phyloP scores from a whole-genome alignment of 768 basidiomycete genomes.

The Trametes villosa region DNA sequence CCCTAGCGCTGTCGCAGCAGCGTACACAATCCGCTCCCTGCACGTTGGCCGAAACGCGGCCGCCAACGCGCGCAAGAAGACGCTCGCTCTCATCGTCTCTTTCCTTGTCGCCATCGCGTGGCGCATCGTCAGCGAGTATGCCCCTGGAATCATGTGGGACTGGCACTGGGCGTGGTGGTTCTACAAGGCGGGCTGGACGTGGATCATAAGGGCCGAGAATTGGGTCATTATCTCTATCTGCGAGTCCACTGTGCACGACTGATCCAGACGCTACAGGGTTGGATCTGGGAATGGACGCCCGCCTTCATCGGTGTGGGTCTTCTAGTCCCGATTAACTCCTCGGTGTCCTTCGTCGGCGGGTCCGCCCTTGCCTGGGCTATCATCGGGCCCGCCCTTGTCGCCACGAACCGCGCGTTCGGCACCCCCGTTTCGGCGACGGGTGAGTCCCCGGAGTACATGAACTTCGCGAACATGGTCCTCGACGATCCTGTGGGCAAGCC shows the following conservation, averaged over 20 bases:
- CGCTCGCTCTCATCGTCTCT: conserved; percentile 23
- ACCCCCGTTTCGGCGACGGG: conserved; percentile 8
- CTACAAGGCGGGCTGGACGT: conserved; percentile 28
- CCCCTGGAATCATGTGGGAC: conserved; percentile 30
- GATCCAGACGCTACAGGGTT: conserved; percentile 14
- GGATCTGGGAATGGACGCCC: conserved; percentile 30
- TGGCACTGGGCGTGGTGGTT: conserved; percentile 32
- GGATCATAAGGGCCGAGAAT: conserved; percentile 28
- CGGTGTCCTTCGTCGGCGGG: conserved; percentile 27
- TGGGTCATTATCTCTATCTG: conserved; percentile 9
- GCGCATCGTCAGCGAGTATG: conserved; percentile 28
- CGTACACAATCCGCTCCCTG: conserved; percentile 31
- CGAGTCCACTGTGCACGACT: neutral
- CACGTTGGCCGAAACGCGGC: conserved; percentile 29
- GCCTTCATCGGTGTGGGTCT: conserved; percentile 30
- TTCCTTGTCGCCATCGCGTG: conserved; percentile 24
- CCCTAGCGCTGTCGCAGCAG: conserved; percentile 28
- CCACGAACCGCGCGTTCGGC: conserved; percentile 26
- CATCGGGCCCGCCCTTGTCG: conserved; percentile 28
- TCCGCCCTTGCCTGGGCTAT: conserved; percentile 27
- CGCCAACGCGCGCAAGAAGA: conserved; percentile 27
- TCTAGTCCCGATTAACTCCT: conserved; percentile 26
- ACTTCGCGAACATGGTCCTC: conserved; percentile 28
- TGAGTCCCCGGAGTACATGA: conserved; percentile 26
- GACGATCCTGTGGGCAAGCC: conserved; percentile 26